Base-by-base conservation (phyloP, 148 eudicot genomes). In the Tetragonia tetragonoides region DNA sequence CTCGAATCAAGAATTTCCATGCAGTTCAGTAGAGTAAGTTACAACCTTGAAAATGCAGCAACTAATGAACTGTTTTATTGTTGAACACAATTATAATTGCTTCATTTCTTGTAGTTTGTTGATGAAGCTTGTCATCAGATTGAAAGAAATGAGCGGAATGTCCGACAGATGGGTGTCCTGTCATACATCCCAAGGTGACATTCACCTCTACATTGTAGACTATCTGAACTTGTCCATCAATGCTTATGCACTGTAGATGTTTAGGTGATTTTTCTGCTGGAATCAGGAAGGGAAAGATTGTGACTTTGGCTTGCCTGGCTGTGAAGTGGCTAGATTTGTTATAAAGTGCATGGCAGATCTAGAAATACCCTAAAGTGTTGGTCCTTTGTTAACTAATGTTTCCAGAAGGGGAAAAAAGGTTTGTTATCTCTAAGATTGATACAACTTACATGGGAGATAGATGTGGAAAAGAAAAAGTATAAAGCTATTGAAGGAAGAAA, bases 101-200 rank as follows among this genome's bases (percentile, higher is more conserved):
- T 49, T 65, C 53, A 34, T 75, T 34, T 75, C 18, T 79, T 84
- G 80, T 92, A 94, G 98, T 94, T 90, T 88, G 98, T 94, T 68
- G 95, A 94, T 74, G 98, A 94, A 82, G 89, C 94, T 75, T 94
- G 97, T 87, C 98, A 92, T 82, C 98, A 92, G 85, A 90, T 94
- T 78, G 98, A 92, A 83, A 92, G 89, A 88, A 87, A 90, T 85
- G 98, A 94, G 82, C 81, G 88, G 75, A 94, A 90, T 83, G 91
- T 89, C 39, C 88, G 92, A 71, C 92, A 92, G 78, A 69, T 87
- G 73, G 98, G 98, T 81, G 95, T 92, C 77, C 79, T 94, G 82
- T 83, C 97, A 53, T 94, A 90, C 77, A 92, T 94, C 83, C 93
- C 97, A 56, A 94, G 93, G 98, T 94, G 86, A 82, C 71, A 68